Evolutionary conservation across 2,329 filamentous ascomycete genomes (phyloP), one percentile per base, ranked within the genome.

Genomic region (Diaporthe ilicicola): DNA sequence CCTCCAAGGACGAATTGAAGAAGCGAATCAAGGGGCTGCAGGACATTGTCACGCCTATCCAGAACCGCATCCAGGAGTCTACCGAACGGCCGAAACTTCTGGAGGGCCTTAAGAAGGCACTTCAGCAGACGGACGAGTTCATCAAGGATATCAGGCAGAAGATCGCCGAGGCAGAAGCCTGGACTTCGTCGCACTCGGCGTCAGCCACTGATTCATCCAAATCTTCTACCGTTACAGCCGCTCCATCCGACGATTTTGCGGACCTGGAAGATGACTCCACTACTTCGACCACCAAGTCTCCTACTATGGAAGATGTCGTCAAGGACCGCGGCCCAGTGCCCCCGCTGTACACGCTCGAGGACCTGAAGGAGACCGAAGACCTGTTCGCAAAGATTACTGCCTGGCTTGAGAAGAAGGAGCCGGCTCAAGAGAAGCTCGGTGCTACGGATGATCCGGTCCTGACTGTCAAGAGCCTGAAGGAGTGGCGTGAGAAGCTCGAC

Each of bases 321-420:
- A 78, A 82, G 70, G 83, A 86, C 67, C 80, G 82, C 65, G 88
- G 88, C 0, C 87, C 89, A 22, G 82, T 88, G 29, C 88, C 91
- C 51, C 89, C 92, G 22, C 83, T 92, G 46, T 97, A 97, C 83
- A 91, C 87, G 0, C 83, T 89, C 10, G 89, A 92, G 37, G 95
- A 98, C 77, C 84, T 97, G 39, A 85, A 87, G 51, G 84, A 86
- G 59, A 84, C 96, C 29, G 87, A 91, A 65, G 85, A 88, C 13
- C 83, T 90, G 22, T 89, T 91, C 77, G 87, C 89, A 34, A 86
- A 88, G 17, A 89, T 91, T 22, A 83, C 87, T 19, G 84, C 87
- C 24, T 99, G 95, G 95, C 86, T 99, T 24, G 88, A 90, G 39
- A 88, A 92, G 74, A 92, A 93, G 78, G 82, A 93, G 59, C 84